Percentiles rank a stretch among this genome's conserved stretches.
These are phyloP conservation scores for Begonia masoniana DNA, from an alignment of 306 rosid genomes.

Conservation along the genomic window DNA sequence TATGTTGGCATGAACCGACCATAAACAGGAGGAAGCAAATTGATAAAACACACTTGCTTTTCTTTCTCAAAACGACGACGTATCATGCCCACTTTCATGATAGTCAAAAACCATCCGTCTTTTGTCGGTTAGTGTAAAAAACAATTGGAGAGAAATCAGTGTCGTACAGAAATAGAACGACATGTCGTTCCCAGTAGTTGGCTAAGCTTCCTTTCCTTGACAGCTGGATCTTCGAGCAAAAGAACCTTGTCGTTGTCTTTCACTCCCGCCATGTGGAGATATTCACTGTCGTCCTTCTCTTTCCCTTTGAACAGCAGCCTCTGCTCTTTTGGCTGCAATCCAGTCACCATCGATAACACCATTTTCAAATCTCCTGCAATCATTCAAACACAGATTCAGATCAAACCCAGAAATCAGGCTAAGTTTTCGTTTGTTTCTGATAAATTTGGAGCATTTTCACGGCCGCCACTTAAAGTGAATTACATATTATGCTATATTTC, in stretches of 20 bases:
- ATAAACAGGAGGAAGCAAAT: no score
- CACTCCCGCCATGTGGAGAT: constrained; percentile 91
- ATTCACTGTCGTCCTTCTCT: constrained; percentile 76
- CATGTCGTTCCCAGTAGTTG: neutral
- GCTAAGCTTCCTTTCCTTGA: constrained; percentile 60
- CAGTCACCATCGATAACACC: constrained; percentile 55
- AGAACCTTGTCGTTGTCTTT: constrained; percentile 84
- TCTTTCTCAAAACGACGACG: no score
- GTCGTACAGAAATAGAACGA: neutral
- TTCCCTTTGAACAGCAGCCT: constrained; percentile 81
- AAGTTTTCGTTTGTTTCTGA: neutral
- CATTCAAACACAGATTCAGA: neutral
- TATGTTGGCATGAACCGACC: no score
- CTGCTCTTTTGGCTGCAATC: constrained; percentile 70
- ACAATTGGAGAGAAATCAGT: neutral
- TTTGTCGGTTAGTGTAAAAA: no score
- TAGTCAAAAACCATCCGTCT: no score
- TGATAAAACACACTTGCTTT: no score
- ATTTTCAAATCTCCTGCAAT: constrained; percentile 64
- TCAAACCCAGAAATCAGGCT: neutral
- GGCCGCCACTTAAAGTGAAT: no score
- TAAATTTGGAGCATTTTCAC: neutral
- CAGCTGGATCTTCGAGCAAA: constrained; percentile 75
- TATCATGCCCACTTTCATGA: no score
- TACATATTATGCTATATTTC: neutral